Evolutionary conservation across 257 asterid species (phyloP).

Genomic region (Parsonsia alboflavescens): DNA sequence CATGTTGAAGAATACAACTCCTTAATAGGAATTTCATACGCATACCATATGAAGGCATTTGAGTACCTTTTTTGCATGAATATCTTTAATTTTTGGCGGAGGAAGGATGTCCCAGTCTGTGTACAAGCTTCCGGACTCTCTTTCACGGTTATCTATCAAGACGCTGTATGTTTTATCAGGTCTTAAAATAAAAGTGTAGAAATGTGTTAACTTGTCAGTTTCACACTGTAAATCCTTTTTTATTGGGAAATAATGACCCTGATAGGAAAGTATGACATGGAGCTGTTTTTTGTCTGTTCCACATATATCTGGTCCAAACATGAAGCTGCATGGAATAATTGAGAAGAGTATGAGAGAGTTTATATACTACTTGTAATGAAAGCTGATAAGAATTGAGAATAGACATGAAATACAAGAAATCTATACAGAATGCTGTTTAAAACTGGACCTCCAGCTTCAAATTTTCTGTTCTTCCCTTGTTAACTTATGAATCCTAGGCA

Average conservation of each 20-base stretch:
- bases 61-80: conserved; percentile 58
- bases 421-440: background rate
- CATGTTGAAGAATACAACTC: background rate
- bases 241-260: conserved; percentile 40
- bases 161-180: conserved; percentile 37
- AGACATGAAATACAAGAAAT: background rate
- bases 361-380: background rate
- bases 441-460: background rate
- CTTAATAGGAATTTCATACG: background rate
- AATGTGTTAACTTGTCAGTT: conserved; percentile 39
- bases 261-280: conserved; percentile 40
- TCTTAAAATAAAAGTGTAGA: conserved; percentile 39
- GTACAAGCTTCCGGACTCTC: conserved; percentile 85
- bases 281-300: conserved; percentile 33
- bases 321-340: conserved; percentile 29
- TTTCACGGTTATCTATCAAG: conserved; percentile 69
- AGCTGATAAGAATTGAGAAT: background rate
- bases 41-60: conserved; percentile 5
- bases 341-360: background rate
- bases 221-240: conserved; percentile 35
- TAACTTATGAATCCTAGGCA: background rate
- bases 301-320: conserved; percentile 25
- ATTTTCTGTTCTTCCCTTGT: background rate
- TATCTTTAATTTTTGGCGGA: conserved; percentile 67
- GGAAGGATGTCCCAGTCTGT: conserved; percentile 88